A percentile compares a stretch with the other conserved stretches of the same genome.
Evolutionary conservation across 139 green algal species (phyloP).

Genomic region (Tetraselmis chui): DNA sequence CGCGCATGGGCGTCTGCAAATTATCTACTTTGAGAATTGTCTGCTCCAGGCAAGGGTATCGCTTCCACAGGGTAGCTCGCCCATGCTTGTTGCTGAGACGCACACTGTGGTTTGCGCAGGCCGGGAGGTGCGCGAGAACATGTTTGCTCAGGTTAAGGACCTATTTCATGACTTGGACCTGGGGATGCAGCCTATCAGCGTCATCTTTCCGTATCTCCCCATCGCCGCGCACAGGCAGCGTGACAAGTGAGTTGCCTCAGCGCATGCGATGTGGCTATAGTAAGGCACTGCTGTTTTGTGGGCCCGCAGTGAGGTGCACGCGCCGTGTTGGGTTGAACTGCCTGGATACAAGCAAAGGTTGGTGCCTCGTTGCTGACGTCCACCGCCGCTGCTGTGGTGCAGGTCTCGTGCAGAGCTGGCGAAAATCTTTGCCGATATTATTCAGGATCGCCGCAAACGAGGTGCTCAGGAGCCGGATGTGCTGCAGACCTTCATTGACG

Average conservation of each 20-base stretch:
- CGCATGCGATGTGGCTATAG: no score
- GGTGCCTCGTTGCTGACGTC: no score
- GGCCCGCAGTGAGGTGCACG: no score
- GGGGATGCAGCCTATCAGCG: conserved; percentile 92
- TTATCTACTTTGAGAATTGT: no score
- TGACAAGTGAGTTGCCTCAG: conserved; percentile 59
- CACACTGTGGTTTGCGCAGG: conserved; percentile 46
- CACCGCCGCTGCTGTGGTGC: no score
- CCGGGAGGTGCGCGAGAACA: conserved; percentile 88
- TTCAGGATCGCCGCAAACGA: conserved; percentile 57
- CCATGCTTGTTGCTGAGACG: no score
- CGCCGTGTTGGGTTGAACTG: no score
- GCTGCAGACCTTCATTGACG: conserved; percentile 92
- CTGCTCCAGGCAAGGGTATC: no score
- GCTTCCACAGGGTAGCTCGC: no score
- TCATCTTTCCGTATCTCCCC: conserved; percentile 91
- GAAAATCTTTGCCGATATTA: conserved; percentile 77
- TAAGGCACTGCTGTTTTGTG: no score
- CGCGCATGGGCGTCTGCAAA: no score
- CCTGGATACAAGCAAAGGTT: no score
- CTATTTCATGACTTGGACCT: conserved; percentile 93
- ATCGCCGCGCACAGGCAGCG: conserved; percentile 79
- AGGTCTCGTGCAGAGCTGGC: conserved; percentile 59
- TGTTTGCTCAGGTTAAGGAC: conserved; percentile 78
- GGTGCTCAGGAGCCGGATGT: conserved; percentile 76